Base-by-base conservation (phyloP, 2,329 filamentous ascomycete species). In the Byssochlamys sp. region DNA sequence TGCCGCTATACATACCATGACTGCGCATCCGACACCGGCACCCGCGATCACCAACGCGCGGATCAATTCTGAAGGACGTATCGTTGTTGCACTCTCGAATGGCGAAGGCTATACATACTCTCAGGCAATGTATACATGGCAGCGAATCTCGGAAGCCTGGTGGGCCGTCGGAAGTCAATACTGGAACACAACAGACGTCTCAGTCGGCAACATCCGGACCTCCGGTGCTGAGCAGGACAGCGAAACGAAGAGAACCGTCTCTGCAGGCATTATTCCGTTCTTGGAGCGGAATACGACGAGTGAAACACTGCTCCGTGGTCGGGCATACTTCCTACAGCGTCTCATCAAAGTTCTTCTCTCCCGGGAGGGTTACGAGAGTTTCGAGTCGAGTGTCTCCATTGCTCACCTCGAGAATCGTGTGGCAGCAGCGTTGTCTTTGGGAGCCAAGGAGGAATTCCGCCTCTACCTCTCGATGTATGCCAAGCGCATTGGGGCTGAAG, bases 121-220 rank as follows among this genome's bases (percentile, higher is more conserved):
- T 1, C 83, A 88, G 0, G 81, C 82, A 19, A 89, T 99, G 87
- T 92, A 85, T 72, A 84, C 86, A 6, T 99, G 94, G 94, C 92
- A 97, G 73, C 85, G 91, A 9, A 80, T 99, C n/a, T 95, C 91
- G 1, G 95, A 99, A 70, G 83, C 90, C 1, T 99, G 94, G 94
- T 99, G 94, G 91, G 92, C 92, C 0, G 91, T 97, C 0, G 91
- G 91, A 19, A 95, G 90, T 65, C 94, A 99, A 70, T 99, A 99
- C 72, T 99, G 94, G 95, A 97, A 99, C 73, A 95, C 91, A 0
- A 95, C 91, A 55, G 94, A 96, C 67, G 91, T 90, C 1, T 91
- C 91, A 0, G 85, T 96, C 55, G 86, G 88, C 53, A 89, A 91
- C 54, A 75, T 96, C 39, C 86, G 90, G 62, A 85, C 89, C 53